A percentile compares a stretch with the other conserved stretches of the same genome.
phyloP scores from a whole-genome alignment of 768 basidiomycete genomes.

The Tylopilus balloui region DNA sequence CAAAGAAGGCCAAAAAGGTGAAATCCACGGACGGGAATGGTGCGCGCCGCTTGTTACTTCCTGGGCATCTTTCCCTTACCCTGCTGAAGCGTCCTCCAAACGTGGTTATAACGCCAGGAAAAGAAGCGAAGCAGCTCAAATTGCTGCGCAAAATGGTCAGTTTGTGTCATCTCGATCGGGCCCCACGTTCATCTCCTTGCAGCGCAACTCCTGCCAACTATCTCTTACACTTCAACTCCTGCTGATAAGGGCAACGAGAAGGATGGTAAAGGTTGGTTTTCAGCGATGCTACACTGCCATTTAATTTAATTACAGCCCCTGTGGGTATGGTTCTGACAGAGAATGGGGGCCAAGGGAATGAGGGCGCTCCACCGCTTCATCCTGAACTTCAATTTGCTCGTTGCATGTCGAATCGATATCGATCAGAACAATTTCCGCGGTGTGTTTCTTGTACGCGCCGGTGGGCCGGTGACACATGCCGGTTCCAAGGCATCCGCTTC shows the following conservation, averaged over 20 bases:
- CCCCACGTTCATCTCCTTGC: conserved; percentile 15
- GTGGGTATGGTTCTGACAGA: conserved; percentile 33
- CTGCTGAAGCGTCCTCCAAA: conserved; percentile 41
- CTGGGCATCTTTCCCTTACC: conserved; percentile 10
- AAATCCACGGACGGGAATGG: conserved; percentile 34
- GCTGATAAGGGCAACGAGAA: conserved; percentile 46
- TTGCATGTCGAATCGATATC: conserved; percentile 82
- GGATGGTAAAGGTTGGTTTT: conserved; percentile 35
- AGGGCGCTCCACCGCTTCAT: conserved; percentile 36
- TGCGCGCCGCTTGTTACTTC: conserved; percentile 15
- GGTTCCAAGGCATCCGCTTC: conserved; percentile 81
- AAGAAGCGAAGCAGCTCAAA: conserved; percentile 64
- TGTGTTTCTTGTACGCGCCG: conserved; percentile 83
- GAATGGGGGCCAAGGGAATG: conserved; percentile 26
- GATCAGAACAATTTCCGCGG: conserved; percentile 65
- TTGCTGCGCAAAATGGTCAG: conserved; percentile 61
- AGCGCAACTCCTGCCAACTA: conserved; percentile 45
- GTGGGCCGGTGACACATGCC: conserved; percentile 85
- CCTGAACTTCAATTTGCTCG: conserved; percentile 75
- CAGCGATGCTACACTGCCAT: not conserved
- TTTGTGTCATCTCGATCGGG: conserved; percentile 8
- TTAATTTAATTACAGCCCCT: conserved; percentile 11
- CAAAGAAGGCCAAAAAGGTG: conserved; percentile 44
- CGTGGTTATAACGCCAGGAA: conserved; percentile 71
- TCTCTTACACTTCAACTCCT: conserved; percentile 38